phyloP scores from a whole-genome alignment of 2,329 filamentous ascomycete species.

The Dendryphion nanum region DNA sequence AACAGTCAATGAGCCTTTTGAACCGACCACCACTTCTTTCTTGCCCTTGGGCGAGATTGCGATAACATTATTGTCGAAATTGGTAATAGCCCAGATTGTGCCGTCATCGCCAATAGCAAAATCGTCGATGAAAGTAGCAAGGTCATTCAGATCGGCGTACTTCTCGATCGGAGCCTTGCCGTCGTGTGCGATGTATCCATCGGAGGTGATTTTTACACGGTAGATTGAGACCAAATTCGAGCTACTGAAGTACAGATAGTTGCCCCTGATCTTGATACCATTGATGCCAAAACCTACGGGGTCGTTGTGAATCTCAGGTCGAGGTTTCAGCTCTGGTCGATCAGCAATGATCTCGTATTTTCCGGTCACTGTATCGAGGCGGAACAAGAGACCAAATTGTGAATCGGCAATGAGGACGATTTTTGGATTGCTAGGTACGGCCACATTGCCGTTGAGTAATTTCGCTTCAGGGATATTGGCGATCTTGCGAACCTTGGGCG shows the following conservation, averaged over 20 bases:
- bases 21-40: slow-evolving; percentile 7
- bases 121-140: slow-evolving; percentile 16
- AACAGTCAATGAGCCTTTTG: slow-evolving; percentile 4
- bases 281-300: slow-evolving; percentile 18
- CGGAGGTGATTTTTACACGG: slow-evolving; percentile 13
- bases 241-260: slow-evolving; percentile 22
- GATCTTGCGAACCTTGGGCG: slow-evolving; percentile 8
- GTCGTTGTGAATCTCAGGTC: slow-evolving; percentile 3
- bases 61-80: slow-evolving; percentile 9
- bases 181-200: slow-evolving; percentile 7
- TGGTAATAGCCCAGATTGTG: slow-evolving; percentile 9
- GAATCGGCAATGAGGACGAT: slow-evolving; percentile 26
- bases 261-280: slow-evolving; percentile 15
- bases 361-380: slow-evolving; percentile 10
- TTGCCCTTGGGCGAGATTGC: slow-evolving; percentile 10
- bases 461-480: slow-evolving; percentile 10
- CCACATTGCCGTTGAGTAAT: slow-evolving; percentile 22
- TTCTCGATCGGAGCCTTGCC: background rate
- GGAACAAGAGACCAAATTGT: slow-evolving; percentile 14
- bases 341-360: slow-evolving; percentile 9
- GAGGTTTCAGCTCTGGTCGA: slow-evolving; percentile 10
- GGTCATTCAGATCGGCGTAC: background rate
- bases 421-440: slow-evolving; percentile 7
- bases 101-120: slow-evolving; percentile 15
- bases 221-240: slow-evolving; percentile 7